These are phyloP conservation scores for Metrosideros polymorpha DNA, from an alignment of 441 rosid species.

Conservation along the genomic window DNA sequence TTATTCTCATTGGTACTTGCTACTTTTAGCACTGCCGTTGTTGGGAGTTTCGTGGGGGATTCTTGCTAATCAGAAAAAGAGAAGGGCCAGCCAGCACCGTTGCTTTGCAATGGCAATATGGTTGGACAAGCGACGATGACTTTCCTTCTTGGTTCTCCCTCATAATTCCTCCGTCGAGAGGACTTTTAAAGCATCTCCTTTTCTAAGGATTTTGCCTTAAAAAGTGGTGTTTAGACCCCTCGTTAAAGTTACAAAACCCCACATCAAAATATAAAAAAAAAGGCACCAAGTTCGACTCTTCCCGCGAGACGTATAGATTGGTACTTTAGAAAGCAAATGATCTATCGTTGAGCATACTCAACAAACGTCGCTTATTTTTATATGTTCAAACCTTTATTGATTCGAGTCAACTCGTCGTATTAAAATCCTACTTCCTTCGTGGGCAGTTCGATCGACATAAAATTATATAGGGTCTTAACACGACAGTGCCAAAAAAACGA, in stretches of 20 bases:
- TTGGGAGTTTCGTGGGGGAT: background rate
- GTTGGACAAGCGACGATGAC: background rate
- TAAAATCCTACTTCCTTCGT: background rate
- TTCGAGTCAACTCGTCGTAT: background rate
- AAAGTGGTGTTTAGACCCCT: background rate
- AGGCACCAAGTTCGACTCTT: background rate
- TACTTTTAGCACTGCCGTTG: background rate
- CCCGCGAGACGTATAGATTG: accelerated
- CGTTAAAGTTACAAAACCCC: background rate
- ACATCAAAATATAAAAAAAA: background rate
- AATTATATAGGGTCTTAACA: accelerated
- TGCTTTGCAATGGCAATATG: background rate
- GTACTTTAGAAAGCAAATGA: background rate
- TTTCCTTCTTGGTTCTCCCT: background rate
- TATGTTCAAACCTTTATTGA: background rate
- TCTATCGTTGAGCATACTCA: background rate
- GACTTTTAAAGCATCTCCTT: background rate
- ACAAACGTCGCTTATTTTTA: background rate
- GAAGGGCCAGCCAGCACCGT: background rate
- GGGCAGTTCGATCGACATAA: background rate
- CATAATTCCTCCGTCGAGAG: background rate
- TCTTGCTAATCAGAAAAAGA: background rate
- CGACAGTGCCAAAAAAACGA: accelerated
- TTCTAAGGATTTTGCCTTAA: background rate
- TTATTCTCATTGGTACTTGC: background rate